phyloP scores from a whole-genome alignment of 225 moss, liverwort and hornwort genomes.

The Lunularia cruciata region DNA sequence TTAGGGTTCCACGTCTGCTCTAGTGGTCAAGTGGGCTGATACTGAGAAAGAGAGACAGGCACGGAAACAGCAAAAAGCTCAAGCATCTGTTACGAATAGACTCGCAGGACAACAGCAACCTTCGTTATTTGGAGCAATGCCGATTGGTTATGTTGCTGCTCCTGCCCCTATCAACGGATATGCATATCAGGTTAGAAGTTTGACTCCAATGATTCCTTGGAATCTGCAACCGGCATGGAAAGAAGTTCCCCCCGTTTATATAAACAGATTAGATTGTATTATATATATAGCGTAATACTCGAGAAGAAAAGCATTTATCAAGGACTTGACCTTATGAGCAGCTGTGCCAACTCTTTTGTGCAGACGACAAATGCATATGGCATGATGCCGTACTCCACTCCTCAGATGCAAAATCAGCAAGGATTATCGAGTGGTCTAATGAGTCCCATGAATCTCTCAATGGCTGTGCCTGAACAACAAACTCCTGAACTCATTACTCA shows the following conservation, averaged over 20 bases:
- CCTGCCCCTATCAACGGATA: conserved; percentile 80
- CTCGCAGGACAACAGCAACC: conserved; percentile 85
- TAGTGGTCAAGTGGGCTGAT: conserved; percentile 96
- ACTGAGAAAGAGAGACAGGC: conserved; percentile 95
- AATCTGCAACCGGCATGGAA: too few species aligned
- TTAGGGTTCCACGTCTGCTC: conserved; percentile 78
- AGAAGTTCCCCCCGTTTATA: too few species aligned
- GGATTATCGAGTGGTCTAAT: conserved; percentile 37
- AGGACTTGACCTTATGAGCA: too few species aligned
- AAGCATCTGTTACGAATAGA: conserved; percentile 71
- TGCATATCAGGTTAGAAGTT: conserved; percentile 59
- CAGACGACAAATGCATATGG: conserved; percentile 43
- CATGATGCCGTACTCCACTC: conserved; percentile 42
- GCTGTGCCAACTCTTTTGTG: background rate
- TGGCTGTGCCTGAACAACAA: conserved; percentile 66
- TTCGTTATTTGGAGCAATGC: conserved; percentile 85
- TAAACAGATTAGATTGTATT: background rate
- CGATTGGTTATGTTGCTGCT: conserved; percentile 76
- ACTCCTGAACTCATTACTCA: conserved; percentile 62
- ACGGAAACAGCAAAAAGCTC: conserved; percentile 87
- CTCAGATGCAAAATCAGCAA: conserved; percentile 40
- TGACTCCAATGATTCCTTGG: too few species aligned
- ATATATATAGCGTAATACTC: too few species aligned
- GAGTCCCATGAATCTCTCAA: conserved; percentile 36
- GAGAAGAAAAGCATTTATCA: too few species aligned